Evolutionary conservation across 768 basidiomycete genomes (phyloP).

Genomic region (Russula brevipes): DNA sequence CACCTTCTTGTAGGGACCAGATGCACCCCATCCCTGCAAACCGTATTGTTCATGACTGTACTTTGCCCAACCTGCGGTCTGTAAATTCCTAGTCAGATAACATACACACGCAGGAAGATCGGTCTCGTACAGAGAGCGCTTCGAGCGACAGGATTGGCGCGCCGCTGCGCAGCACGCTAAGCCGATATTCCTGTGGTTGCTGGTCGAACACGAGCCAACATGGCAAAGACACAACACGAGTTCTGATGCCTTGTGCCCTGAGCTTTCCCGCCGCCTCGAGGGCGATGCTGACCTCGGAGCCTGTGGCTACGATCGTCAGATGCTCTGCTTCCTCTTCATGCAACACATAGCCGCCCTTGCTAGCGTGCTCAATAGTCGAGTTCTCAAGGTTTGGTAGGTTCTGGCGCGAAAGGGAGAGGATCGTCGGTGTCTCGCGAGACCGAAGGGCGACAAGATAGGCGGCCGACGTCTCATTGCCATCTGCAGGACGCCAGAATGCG

Average conservation of each 20-base stretch:
- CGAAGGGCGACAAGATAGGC: conserved; percentile 77
- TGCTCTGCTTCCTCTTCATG: conserved; percentile 76
- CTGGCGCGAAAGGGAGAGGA: conserved; percentile 79
- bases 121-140: conserved; percentile 54
- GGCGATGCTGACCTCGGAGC: conserved; percentile 85
- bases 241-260: conserved; percentile 69
- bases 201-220: conserved; percentile 86
- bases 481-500: conserved; percentile 89
- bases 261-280: conserved; percentile 83
- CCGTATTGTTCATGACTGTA: conserved; percentile 90
- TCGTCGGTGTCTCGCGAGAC: conserved; percentile 72
- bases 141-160: conserved; percentile 88
- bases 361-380: conserved; percentile 78
- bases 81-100: conserved; percentile 14
- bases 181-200: conserved; percentile 71
- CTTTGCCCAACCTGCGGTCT: conserved; percentile 80
- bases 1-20: conserved; percentile 84
- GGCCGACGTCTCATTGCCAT: conserved; percentile 96
- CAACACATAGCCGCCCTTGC: conserved; percentile 84
- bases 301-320: conserved; percentile 83
- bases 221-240: conserved; percentile 80
- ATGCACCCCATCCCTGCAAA: conserved; percentile 74
- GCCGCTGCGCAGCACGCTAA: conserved; percentile 83
- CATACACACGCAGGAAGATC: not conserved
- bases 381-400: conserved; percentile 90